Conservation (phyloP, 2,329 filamentous ascomycete species). For the Orbilia ellipsospora region DNA sequence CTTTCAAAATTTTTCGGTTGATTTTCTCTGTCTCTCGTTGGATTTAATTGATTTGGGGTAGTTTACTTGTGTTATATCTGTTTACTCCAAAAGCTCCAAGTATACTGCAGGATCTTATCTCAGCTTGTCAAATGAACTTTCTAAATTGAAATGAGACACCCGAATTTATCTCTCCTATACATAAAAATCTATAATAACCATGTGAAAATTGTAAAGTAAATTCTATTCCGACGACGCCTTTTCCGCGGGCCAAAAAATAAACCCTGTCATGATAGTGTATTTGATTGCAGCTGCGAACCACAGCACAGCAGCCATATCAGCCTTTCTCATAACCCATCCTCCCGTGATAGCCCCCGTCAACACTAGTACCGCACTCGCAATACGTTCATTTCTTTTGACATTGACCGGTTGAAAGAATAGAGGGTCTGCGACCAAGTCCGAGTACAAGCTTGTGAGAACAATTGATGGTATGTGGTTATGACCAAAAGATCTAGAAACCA, state of each 20-base stretch:
- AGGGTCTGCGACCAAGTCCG: constrained; percentile 68
- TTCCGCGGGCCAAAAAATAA: constrained; percentile 42
- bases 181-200: too few species aligned
- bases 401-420: constrained; percentile 66
- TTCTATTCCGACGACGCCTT: not conserved
- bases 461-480: constrained; percentile 69
- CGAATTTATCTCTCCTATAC: too few species aligned
- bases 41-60: too few species aligned
- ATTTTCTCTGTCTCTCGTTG: too few species aligned
- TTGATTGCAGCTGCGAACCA: constrained; percentile 67
- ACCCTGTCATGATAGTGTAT: constrained; percentile 61
- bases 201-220: not conserved
- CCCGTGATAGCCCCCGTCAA: constrained; percentile 66
- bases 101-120: too few species aligned
- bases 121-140: too few species aligned
- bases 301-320: constrained; percentile 64
- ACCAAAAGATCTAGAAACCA: constrained; percentile 66
- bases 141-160: too few species aligned
- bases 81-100: too few species aligned
- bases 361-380: constrained; percentile 65
- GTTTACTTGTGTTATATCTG: too few species aligned
- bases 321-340: constrained; percentile 65
- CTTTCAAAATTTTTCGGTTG: too few species aligned
- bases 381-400: constrained; percentile 67
- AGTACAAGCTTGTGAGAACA: constrained; percentile 69